A percentile compares a stretch with the other conserved stretches of the same genome.
Conservation (phyloP, 2,329 filamentous ascomycete species). For the Beauveria pseudobassiana region DNA sequence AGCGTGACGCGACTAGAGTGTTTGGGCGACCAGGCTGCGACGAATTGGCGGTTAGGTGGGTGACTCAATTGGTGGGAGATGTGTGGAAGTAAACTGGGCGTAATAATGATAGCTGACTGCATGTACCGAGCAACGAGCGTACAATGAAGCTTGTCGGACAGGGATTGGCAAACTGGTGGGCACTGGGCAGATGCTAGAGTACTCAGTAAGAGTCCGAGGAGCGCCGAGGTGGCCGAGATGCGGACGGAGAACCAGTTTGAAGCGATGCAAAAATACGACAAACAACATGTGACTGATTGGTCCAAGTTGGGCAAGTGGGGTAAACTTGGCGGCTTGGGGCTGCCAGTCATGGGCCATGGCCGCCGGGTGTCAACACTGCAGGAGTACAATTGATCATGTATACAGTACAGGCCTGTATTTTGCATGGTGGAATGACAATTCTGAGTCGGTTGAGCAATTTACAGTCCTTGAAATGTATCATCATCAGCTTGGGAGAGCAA, state of each 20-base stretch:
- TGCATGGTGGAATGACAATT: too few species aligned
- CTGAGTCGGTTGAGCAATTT: too few species aligned
- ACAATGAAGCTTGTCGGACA: background rate
- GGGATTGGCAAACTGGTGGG: constrained; percentile 1
- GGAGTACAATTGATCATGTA: too few species aligned
- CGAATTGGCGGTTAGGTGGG: too few species aligned
- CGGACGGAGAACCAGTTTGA: constrained; percentile 4
- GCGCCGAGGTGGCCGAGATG: constrained; percentile 7
- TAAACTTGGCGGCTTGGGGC: background rate
- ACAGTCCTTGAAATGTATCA: too few species aligned
- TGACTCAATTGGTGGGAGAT: too few species aligned
- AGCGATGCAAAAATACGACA: constrained; percentile 5
- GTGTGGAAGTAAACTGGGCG: too few species aligned
- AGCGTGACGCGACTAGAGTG: background rate
- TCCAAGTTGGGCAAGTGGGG: background rate
- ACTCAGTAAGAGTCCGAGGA: background rate
- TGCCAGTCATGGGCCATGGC: background rate
- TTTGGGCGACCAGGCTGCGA: too few species aligned
- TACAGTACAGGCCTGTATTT: too few species aligned
- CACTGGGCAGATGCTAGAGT: background rate
- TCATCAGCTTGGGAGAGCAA: too few species aligned
- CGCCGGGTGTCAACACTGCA: too few species aligned
- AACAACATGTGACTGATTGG: constrained; percentile 11
- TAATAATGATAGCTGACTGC: too few species aligned
- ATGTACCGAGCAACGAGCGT: background rate